Conservation (phyloP, 163 green algal species). For the Chlorella variabilis region DNA sequence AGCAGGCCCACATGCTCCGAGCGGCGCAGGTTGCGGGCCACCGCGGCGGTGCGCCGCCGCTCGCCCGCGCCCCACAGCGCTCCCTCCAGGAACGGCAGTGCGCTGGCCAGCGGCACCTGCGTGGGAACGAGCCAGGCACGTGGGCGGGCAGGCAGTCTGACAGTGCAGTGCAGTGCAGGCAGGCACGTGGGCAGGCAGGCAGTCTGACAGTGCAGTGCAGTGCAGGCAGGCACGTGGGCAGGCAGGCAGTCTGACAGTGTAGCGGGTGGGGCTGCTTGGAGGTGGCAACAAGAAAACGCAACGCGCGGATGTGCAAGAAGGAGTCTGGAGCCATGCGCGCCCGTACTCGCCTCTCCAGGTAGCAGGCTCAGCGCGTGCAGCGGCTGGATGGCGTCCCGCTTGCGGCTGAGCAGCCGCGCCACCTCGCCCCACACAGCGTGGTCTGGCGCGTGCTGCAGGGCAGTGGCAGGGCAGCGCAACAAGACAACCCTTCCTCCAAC, state of each 20-base stretch:
- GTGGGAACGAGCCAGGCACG: neutral
- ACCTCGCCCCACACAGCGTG: constrained; percentile 64
- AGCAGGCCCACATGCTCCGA: constrained; percentile 74
- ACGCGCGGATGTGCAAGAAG: neutral
- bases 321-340: neutral
- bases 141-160: too few relatives aligned
- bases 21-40: constrained; percentile 67
- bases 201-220: too few relatives aligned
- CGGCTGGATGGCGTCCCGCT: constrained; percentile 68
- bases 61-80: constrained; percentile 65
- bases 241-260: neutral
- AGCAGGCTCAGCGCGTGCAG: constrained; percentile 72
- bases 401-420: constrained; percentile 68
- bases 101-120: constrained; percentile 55
- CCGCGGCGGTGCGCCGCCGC: constrained; percentile 63
- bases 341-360: constrained; percentile 52
- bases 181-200: too few relatives aligned
- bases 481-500: too few relatives aligned
- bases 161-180: too few relatives aligned
- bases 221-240: neutral
- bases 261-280: too few relatives aligned
- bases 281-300: too few relatives aligned
- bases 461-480: neutral
- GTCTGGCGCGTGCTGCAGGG: constrained; percentile 17
- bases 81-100: constrained; percentile 76